Conservation (phyloP, 768 basidiomycete genomes). For the Suillus occidentalis region DNA sequence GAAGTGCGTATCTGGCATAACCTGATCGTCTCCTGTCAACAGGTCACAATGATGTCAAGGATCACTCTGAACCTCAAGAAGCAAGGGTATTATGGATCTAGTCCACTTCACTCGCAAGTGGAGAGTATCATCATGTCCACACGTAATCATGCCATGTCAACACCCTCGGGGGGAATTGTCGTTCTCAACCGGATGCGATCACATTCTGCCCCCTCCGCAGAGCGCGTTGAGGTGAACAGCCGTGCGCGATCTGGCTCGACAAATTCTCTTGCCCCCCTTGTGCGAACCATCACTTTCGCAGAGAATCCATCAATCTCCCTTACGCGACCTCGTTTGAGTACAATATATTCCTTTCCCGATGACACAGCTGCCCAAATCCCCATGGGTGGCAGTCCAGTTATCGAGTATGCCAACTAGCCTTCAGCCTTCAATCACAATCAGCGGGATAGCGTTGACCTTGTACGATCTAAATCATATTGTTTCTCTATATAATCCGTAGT, state of each 20-base stretch:
- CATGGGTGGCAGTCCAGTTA: not conserved
- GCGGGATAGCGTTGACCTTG: too few species aligned
- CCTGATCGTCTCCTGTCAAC: constrained; percentile 6
- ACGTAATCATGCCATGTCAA: not conserved
- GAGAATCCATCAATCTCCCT: not conserved
- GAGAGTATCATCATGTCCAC: not conserved
- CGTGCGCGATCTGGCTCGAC: constrained; percentile 3
- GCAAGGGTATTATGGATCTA: constrained; percentile 15
- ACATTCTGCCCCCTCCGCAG: not conserved
- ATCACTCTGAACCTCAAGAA: constrained; percentile 63
- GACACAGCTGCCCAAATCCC: not conserved
- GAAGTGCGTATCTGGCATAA: not conserved
- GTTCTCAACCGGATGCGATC: not conserved
- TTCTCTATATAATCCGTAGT: not conserved
- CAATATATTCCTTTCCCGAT: constrained; percentile 3
- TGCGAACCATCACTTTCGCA: not conserved
- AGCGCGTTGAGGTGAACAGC: not conserved
- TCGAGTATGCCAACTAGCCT: not conserved
- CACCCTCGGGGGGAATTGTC: not conserved
- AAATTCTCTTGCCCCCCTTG: not conserved
- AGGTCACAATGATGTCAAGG: constrained; percentile 68
- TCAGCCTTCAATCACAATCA: not conserved
- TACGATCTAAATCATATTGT: not conserved
- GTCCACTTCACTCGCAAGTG: not conserved
- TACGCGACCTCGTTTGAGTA: constrained; percentile 2